A percentile compares a stretch with the other conserved stretches of the same genome.
phyloP scores from a whole-genome alignment of 2,329 filamentous ascomycete genomes.

The Clarireedia hainanense region DNA sequence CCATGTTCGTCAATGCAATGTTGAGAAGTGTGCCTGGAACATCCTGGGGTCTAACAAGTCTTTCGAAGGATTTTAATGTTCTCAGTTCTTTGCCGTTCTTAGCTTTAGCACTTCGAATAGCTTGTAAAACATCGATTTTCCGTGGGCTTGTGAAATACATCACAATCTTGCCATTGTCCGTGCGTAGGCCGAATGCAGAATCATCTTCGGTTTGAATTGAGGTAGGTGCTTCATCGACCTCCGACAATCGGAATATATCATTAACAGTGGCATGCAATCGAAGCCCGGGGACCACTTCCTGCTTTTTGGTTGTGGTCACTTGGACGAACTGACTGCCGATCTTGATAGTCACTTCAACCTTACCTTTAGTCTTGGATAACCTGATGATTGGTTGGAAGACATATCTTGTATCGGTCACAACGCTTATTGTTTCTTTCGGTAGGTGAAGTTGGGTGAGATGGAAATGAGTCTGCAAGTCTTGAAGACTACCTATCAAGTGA shows the following conservation, averaged over 20 bases:
- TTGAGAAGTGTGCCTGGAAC: conserved; percentile 63
- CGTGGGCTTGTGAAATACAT: conserved; percentile 65
- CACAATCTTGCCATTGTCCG: conserved; percentile 61
- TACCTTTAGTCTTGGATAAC: conserved; percentile 61
- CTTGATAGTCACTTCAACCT: conserved; percentile 61
- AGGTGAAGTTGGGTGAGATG: conserved; percentile 58
- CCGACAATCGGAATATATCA: conserved; percentile 60
- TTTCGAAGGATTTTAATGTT: conserved; percentile 52
- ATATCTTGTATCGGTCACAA: conserved; percentile 57
- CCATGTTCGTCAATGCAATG: conserved; percentile 58
- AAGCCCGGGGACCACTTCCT: conserved; percentile 57
- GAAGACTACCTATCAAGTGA: conserved; percentile 55
- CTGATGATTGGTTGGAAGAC: conserved; percentile 58
- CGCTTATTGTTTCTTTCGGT: conserved; percentile 62
- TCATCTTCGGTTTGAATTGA: conserved; percentile 59
- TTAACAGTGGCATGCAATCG: conserved; percentile 58
- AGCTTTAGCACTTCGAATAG: conserved; percentile 53
- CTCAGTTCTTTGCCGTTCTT: conserved; percentile 58
- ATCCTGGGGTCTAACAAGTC: conserved; percentile 61
- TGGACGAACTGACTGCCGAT: conserved; percentile 64
- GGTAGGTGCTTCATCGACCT: conserved; percentile 59
- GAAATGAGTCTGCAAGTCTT: conserved; percentile 59
- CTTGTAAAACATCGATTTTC: conserved; percentile 55
- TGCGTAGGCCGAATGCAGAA: conserved; percentile 57
- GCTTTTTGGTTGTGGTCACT: conserved; percentile 60